phyloP scores from a whole-genome alignment of 148 eudicot species.

The Camellia lanceoleosa region DNA sequence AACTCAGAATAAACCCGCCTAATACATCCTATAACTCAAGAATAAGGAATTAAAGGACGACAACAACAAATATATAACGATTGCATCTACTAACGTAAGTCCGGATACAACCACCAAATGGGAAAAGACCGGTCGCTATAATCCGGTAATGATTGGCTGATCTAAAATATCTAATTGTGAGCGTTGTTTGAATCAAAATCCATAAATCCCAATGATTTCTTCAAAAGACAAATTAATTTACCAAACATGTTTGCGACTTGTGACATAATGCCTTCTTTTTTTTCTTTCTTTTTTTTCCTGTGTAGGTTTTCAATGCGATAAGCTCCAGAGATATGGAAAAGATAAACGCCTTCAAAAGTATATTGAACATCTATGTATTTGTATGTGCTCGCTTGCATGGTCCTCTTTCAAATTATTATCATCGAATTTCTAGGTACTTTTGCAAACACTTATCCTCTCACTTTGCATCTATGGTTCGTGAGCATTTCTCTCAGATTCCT shows the following conservation, averaged over 20 bases:
- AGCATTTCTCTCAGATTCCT: neutral
- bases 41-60: no score
- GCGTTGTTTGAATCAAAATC: neutral
- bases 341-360: no score
- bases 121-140: no score
- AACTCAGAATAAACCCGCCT: no score
- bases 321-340: constrained; percentile 88
- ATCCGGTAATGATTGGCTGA: neutral
- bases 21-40: no score
- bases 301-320: constrained; percentile 81
- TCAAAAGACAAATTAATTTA: no score
- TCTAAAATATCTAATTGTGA: neutral
- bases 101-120: no score
- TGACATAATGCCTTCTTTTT: neutral
- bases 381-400: no score
- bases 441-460: constrained; percentile 71
- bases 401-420: constrained; percentile 17
- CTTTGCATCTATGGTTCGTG: constrained; percentile 52
- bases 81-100: no score
- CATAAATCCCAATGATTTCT: neutral
- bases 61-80: no score
- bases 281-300: neutral
- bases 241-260: no score
- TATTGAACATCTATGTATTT: no score
- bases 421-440: constrained; percentile 67